Percentiles rank a stretch among this genome's conserved stretches.
phyloP scores from a whole-genome alignment of 1,284 basidiomycete species.

The Puccinia hordei region DNA sequence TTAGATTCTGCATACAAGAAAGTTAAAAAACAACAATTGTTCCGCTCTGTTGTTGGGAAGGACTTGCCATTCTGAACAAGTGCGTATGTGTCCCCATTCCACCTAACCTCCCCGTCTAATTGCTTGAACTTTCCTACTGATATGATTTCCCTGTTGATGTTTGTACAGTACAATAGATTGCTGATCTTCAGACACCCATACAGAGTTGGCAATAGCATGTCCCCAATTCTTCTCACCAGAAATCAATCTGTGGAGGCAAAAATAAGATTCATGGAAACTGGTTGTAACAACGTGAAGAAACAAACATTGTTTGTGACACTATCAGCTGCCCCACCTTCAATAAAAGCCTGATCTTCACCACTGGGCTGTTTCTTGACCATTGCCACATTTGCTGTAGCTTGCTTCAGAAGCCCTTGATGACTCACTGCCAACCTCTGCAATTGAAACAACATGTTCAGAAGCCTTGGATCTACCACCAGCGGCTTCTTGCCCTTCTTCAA shows the following conservation, averaged over 20 bases:
- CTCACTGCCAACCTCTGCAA: not conserved
- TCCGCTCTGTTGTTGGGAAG: not conserved
- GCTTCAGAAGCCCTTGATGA: not conserved
- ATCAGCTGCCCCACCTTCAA: not conserved
- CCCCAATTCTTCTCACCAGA: not conserved
- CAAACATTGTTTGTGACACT: slow-evolving; percentile 4
- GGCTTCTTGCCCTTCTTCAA: not conserved
- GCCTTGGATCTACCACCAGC: not conserved
- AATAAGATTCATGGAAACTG: not conserved
- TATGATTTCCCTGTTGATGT: not conserved
- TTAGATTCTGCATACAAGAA: not conserved
- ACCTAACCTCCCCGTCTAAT: not conserved
- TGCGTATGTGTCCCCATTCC: not conserved
- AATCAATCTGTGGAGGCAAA: slow-evolving; percentile 8
- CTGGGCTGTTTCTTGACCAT: not conserved
- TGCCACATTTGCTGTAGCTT: not conserved
- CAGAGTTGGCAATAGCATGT: not conserved
- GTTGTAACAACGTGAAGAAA: not conserved
- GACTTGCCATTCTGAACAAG: not conserved
- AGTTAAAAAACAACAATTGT: not conserved
- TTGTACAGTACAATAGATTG: not conserved
- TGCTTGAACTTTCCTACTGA: not conserved
- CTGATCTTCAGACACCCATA: not conserved
- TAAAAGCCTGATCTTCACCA: not conserved
- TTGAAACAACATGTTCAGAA: not conserved